Evolutionary conservation across 140 eudicot genomes (phyloP).

Genomic region (Erigeron philadelphicus): DNA sequence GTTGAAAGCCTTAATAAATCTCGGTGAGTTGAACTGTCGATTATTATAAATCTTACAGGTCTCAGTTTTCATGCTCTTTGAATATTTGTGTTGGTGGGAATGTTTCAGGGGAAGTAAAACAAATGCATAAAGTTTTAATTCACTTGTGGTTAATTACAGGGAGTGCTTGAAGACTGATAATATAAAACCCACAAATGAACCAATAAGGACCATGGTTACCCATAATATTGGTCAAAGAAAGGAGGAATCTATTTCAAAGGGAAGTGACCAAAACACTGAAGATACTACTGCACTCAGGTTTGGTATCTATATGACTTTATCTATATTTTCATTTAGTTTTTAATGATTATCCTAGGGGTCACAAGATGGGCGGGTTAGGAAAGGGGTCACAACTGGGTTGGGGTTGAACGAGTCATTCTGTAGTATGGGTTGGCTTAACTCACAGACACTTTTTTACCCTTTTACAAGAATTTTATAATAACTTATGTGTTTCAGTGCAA

Average conservation of each 20-base stretch:
- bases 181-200: conserved; percentile 30
- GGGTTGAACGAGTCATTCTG: too few species aligned
- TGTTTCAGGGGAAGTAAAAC: not conserved
- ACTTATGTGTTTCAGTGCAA: too few species aligned
- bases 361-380: too few species aligned
- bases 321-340: conserved; percentile 1
- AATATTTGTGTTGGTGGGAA: too few species aligned
- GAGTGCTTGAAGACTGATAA: conserved; percentile 31
- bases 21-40: conserved; percentile 38
- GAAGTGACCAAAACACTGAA: conserved; percentile 34
- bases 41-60: not conserved
- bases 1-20: conserved; percentile 28
- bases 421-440: too few species aligned
- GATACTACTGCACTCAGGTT: conserved; percentile 34
- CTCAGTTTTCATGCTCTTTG: not conserved
- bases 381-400: too few species aligned
- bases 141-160: conserved; percentile 35
- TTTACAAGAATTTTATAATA: too few species aligned
- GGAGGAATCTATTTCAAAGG: conserved; percentile 26
- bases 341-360: not conserved
- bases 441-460: too few species aligned
- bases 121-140: not conserved
- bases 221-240: conserved; percentile 28
- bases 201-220: conserved; percentile 23
- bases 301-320: conserved; percentile 17